Percentiles rank a stretch among this genome's conserved stretches.
Evolutionary conservation across 2,329 filamentous ascomycete genomes (phyloP).

Genomic region (Cryphonectria carpinicola): DNA sequence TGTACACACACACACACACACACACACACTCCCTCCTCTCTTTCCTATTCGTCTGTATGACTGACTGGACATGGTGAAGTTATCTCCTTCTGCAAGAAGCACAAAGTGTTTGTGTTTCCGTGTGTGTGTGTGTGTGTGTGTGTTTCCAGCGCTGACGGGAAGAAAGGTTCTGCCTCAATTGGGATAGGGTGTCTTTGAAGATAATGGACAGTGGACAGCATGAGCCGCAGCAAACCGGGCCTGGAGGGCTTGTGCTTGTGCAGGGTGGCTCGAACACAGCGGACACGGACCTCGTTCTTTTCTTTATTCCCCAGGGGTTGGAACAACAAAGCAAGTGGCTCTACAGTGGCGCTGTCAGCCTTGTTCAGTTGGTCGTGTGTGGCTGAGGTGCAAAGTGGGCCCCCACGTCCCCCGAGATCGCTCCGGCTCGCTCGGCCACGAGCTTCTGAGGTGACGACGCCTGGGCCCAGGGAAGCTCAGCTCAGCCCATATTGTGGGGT

Average conservation of each 20-base stretch:
- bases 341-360: neutral
- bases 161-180: neutral
- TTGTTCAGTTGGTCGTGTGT: neutral
- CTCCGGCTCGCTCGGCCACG: neutral
- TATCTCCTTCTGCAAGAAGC: neutral
- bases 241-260: too few species aligned
- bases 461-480: neutral
- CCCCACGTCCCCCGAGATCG: neutral
- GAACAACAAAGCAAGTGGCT: neutral
- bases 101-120: neutral
- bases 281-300: neutral
- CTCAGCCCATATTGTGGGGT: conserved; percentile 1
- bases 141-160: neutral
- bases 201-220: too few species aligned
- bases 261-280: neutral
- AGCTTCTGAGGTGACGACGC: neutral
- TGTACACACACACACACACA: neutral
- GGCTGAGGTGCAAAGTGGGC: neutral
- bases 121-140: neutral
- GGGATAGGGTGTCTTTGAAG: neutral
- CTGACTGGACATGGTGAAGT: neutral
- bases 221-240: neutral
- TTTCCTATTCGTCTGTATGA: neutral
- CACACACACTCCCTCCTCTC: too few species aligned
- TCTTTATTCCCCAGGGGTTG: too few species aligned